Conservation (phyloP, 2,329 filamentous ascomycete genomes). For the Byssoonygena ceratinophila region DNA sequence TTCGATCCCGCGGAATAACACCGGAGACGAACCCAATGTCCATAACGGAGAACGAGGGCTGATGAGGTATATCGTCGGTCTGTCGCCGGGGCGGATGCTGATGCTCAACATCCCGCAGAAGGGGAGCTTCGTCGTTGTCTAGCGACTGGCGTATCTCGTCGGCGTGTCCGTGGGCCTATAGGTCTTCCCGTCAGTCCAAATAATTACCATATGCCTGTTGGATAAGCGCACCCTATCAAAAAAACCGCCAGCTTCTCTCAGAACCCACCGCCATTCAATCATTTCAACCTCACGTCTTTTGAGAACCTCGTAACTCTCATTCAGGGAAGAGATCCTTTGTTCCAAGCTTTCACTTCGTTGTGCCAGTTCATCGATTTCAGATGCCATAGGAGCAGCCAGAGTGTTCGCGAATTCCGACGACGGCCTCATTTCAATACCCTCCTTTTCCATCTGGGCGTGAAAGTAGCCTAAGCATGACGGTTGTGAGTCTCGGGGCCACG, state of each 20-base stretch:
- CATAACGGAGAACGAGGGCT: conserved; percentile 89
- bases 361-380: conserved; percentile 90
- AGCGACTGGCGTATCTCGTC: conserved; percentile 90
- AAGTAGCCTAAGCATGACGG: conserved; percentile 63
- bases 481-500: not conserved
- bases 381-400: conserved; percentile 75
- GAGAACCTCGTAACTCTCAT: conserved; percentile 96
- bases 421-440: conserved; percentile 71
- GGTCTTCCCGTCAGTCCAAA: conserved; percentile 5
- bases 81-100: conserved; percentile 48
- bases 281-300: conserved; percentile 97
- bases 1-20: conserved; percentile 84
- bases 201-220: not conserved
- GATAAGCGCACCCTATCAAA: conserved; percentile 58
- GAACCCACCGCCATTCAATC: conserved; percentile 96
- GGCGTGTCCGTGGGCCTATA: conserved; percentile 78
- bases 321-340: conserved; percentile 78
- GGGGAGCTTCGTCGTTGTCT: conserved; percentile 77
- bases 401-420: conserved; percentile 83
- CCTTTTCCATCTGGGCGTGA: conserved; percentile 89
- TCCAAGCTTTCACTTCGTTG: conserved; percentile 89
- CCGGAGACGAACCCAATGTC: conserved; percentile 98
- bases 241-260: conserved; percentile 91
- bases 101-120: conserved; percentile 87
- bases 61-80: conserved; percentile 52